A percentile compares a stretch with the other conserved stretches of the same genome.
Evolutionary conservation across 2,329 filamentous ascomycete genomes (phyloP).

Genomic region (Cladosporium sp.): DNA sequence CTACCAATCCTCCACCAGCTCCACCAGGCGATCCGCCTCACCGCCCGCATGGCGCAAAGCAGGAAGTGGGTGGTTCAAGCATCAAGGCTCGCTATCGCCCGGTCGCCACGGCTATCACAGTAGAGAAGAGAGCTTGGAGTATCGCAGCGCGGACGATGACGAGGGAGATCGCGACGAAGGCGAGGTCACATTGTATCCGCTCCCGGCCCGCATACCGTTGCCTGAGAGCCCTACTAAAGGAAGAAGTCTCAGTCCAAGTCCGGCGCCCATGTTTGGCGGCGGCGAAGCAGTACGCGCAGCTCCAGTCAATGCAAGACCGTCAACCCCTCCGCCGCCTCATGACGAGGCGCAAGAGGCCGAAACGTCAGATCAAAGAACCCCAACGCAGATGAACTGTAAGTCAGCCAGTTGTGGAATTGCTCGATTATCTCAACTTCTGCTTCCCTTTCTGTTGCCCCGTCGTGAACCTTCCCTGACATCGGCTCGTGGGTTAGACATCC

Average conservation of each 20-base stretch:
- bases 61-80: conserved; percentile 56
- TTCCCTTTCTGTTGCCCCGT: background rate
- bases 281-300: conserved; percentile 15
- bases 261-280: conserved; percentile 22
- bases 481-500: conserved; percentile 60
- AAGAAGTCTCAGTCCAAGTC: conserved; percentile 30
- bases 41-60: conserved; percentile 61
- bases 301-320: conserved; percentile 17
- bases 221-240: conserved; percentile 50
- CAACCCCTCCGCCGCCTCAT: background rate
- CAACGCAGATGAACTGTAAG: conserved; percentile 35
- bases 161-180: conserved; percentile 43
- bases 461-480: conserved; percentile 7
- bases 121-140: conserved; percentile 56
- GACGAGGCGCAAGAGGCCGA: conserved; percentile 6
- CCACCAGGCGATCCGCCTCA: conserved; percentile 56
- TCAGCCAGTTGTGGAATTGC: background rate
- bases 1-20: conserved; percentile 39
- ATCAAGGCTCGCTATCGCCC: conserved; percentile 34
- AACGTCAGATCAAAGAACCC: conserved; percentile 18
- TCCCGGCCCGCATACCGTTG: conserved; percentile 46
- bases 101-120: conserved; percentile 49
- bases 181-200: conserved; percentile 36
- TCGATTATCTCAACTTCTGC: background rate
- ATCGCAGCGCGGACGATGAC: conserved; percentile 53